These are phyloP conservation scores for Candida sp. DNA, from an alignment of 1,139 yeast genomes.

Conservation along the genomic window DNA sequence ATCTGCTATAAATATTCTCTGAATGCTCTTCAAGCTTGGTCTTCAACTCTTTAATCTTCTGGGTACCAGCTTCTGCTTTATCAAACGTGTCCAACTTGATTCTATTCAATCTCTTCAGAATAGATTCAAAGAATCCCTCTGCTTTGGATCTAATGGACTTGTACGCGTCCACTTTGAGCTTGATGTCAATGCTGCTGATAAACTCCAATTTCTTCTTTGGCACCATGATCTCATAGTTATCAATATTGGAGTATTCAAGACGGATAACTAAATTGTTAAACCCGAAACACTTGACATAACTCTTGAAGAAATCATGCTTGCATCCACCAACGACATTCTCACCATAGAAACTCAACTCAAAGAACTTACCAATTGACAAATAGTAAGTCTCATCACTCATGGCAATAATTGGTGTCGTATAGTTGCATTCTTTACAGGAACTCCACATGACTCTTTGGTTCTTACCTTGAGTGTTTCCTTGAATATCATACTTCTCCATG, in stretches of 20 bases:
- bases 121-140: conserved; percentile 69
- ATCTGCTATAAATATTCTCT: conserved; percentile 41
- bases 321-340: conserved; percentile 51
- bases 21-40: conserved; percentile 57
- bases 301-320: conserved; percentile 77
- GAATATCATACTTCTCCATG: conserved; percentile 60
- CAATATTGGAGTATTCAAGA: conserved; percentile 78
- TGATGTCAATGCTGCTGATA: conserved; percentile 74
- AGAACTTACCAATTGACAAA: conserved; percentile 89
- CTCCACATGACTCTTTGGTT: conserved; percentile 86
- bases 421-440: conserved; percentile 79
- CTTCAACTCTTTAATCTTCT: conserved; percentile 62
- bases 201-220: conserved; percentile 78
- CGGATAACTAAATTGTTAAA: conserved; percentile 79
- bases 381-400: conserved; percentile 92
- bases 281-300: conserved; percentile 86
- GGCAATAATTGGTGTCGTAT: conserved; percentile 78
- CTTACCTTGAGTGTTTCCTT: conserved; percentile 40
- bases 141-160: conserved; percentile 58
- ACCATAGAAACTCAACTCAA: conserved; percentile 89
- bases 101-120: conserved; percentile 70
- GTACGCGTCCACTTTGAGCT: conserved; percentile 68
- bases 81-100: conserved; percentile 85
- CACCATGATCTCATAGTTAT: conserved; percentile 74
- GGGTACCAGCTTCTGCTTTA: conserved; percentile 70